Percentiles rank a stretch among this genome's conserved stretches.
Evolutionary conservation across 129 eudicot genomes (phyloP).

Genomic region (Gnaphalium uliginosum): DNA sequence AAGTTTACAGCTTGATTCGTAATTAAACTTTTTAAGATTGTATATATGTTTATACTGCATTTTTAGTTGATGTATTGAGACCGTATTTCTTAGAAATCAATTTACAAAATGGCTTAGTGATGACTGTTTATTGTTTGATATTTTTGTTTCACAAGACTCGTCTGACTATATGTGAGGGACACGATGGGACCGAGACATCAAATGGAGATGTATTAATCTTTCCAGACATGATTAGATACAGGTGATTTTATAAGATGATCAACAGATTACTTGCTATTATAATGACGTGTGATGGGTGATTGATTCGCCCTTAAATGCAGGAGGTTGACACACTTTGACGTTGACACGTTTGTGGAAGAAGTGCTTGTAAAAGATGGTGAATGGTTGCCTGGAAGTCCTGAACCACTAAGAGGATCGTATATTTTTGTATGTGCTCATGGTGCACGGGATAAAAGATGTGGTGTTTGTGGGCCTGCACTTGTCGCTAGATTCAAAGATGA

Average conservation of each 20-base stretch:
- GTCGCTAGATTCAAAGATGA: slow-evolving; percentile 75
- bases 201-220: slow-evolving; percentile 96
- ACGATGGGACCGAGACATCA: slow-evolving; percentile 98
- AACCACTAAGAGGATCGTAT: slow-evolving; percentile 71
- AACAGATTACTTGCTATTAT: neutral
- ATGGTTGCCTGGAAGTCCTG: slow-evolving; percentile 97
- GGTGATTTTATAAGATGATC: slow-evolving; percentile 33
- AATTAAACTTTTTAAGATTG: neutral
- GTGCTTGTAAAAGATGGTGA: slow-evolving; percentile 93
- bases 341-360: slow-evolving; percentile 96
- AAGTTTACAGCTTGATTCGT: neutral
- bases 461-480: slow-evolving; percentile 84
- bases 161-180: slow-evolving; percentile 95
- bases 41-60: neutral
- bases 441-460: slow-evolving; percentile 81
- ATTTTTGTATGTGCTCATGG: slow-evolving; percentile 97
- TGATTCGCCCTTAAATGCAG: slow-evolving; percentile 39
- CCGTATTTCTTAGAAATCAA: neutral
- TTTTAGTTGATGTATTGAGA: neutral
- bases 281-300: slow-evolving; percentile 5
- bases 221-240: slow-evolving; percentile 99
- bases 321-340: slow-evolving; percentile 97
- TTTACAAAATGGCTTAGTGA: slow-evolving; percentile 12
- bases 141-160: slow-evolving; percentile 62
- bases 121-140: slow-evolving; percentile 27